Conservation (phyloP, 2,329 filamentous ascomycete species). For the Lachnellula cervina region DNA sequence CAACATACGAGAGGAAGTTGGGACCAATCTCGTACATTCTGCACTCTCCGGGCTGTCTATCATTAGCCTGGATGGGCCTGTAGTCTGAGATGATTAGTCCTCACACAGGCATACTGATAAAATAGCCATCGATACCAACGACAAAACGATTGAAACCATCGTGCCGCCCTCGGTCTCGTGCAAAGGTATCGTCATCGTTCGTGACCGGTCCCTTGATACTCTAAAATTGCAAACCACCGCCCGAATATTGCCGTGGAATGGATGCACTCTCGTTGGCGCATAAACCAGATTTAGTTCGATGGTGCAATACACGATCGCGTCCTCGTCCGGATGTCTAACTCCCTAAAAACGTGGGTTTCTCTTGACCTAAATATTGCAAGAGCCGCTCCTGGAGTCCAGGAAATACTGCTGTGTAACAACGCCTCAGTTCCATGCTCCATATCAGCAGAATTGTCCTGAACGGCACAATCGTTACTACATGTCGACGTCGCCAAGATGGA, state of each 20-base stretch:
- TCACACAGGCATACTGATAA: conserved; percentile 25
- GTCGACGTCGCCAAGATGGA: not conserved
- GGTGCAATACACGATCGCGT: too few relatives aligned
- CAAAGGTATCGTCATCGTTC: not conserved
- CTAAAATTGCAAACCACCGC: not conserved
- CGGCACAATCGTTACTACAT: not conserved
- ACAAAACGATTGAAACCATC: conserved; percentile 17
- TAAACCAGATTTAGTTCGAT: too few relatives aligned
- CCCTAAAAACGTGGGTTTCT: not conserved
- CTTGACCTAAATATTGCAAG: not conserved
- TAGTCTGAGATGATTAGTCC: not conserved
- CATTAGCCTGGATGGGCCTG: not conserved
- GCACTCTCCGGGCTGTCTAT: conserved; percentile 22
- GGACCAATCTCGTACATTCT: conserved; percentile 23
- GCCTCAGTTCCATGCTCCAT: not conserved
- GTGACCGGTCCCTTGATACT: not conserved
- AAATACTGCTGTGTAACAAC: not conserved
- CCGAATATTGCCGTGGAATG: too few relatives aligned
- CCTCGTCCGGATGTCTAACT: too few relatives aligned
- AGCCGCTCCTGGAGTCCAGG: not conserved
- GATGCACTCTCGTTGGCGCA: too few relatives aligned
- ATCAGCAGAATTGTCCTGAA: not conserved
- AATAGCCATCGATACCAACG: conserved; percentile 18
- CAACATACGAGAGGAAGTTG: conserved; percentile 25
- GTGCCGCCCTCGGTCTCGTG: conserved; percentile 16